These are phyloP conservation scores for Citrullus colocynthis DNA, from an alignment of 306 rosid genomes.

Conservation along the genomic window DNA sequence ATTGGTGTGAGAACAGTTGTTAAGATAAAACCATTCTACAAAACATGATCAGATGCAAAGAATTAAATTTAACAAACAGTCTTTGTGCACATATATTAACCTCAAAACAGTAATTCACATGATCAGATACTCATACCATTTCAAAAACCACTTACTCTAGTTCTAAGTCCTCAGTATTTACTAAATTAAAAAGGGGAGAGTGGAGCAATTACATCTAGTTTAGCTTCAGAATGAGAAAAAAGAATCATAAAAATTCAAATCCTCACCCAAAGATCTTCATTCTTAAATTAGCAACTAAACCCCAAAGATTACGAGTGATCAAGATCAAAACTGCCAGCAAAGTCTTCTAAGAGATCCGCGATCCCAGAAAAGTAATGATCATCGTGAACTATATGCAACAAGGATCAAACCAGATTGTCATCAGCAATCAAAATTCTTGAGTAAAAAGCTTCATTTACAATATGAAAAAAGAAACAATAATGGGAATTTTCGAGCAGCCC, in stretches of 20 bases:
- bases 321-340: not conserved
- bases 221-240: too few relatives aligned
- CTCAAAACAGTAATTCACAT: not conserved
- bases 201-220: too few relatives aligned
- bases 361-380: not conserved
- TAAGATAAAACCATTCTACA: not conserved
- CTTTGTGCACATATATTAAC: not conserved
- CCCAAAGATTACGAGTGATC: not conserved
- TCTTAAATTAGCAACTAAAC: not conserved
- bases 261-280: too few relatives aligned
- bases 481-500: too few relatives aligned
- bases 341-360: not conserved
- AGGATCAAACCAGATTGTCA: too few relatives aligned
- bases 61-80: not conserved
- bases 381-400: too few relatives aligned
- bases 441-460: too few relatives aligned
- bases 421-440: not conserved
- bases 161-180: too few relatives aligned
- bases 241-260: too few relatives aligned
- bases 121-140: not conserved
- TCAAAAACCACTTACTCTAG: not conserved
- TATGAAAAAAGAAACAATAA: too few relatives aligned
- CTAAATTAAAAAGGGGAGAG: not conserved
- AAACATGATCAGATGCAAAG: not conserved
- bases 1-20: not conserved